phyloP scores from a whole-genome alignment of 2,329 filamentous ascomycete species.

The Podosphaera fusca region DNA sequence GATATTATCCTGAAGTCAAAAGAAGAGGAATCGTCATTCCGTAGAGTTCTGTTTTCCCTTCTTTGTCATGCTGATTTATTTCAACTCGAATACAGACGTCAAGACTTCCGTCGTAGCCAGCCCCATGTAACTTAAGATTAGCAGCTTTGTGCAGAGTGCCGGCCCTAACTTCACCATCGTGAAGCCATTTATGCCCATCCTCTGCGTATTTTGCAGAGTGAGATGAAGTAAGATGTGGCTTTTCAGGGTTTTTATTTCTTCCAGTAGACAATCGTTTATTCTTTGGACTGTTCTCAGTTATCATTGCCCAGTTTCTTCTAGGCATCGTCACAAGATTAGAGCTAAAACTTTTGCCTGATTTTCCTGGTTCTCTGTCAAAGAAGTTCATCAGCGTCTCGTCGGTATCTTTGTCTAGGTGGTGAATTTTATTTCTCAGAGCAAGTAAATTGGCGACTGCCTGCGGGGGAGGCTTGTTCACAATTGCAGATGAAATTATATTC shows the following conservation, averaged over 20 bases:
- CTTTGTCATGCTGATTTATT: slow-evolving; percentile 57
- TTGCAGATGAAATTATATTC: slow-evolving; percentile 82
- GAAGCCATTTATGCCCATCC: slow-evolving; percentile 48
- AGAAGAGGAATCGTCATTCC: slow-evolving; percentile 54
- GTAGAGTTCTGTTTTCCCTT: slow-evolving; percentile 63
- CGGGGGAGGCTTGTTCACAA: slow-evolving; percentile 84
- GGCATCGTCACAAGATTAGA: slow-evolving; percentile 78
- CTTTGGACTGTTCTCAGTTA: slow-evolving; percentile 64
- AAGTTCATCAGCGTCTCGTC: slow-evolving; percentile 88
- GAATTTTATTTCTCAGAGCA: slow-evolving; percentile 68
- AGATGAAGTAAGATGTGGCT: neutral
- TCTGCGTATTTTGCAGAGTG: slow-evolving; percentile 18
- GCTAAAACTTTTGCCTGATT: slow-evolving; percentile 43
- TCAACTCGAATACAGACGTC: slow-evolving; percentile 77
- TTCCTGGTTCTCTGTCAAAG: slow-evolving; percentile 74
- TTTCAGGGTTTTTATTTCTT: slow-evolving; percentile 2
- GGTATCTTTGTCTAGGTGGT: slow-evolving; percentile 46
- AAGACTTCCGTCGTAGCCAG: slow-evolving; percentile 35
- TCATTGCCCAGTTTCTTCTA: slow-evolving; percentile 77
- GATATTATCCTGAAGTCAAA: neutral
- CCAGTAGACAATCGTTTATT: slow-evolving; percentile 17
- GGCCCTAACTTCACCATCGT: slow-evolving; percentile 52
- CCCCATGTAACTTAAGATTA: slow-evolving; percentile 26
- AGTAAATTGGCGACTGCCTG: slow-evolving; percentile 74
- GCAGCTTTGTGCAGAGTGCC: slow-evolving; percentile 62